phyloP scores from a whole-genome alignment of 495 filamentous ascomycete species.

The Trypethelium eluteriae region DNA sequence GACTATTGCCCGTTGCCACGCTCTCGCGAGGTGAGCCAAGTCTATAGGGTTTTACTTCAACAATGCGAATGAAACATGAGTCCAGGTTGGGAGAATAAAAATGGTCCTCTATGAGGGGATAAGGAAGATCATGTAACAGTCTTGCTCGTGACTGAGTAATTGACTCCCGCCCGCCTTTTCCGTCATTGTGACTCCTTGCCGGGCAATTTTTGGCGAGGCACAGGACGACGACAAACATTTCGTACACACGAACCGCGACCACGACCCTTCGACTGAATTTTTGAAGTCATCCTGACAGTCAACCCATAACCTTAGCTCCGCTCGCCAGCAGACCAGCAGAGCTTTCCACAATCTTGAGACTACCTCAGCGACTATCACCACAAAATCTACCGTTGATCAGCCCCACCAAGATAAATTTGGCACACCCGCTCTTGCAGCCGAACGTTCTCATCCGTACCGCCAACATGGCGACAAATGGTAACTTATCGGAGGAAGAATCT shows the following conservation, averaged over 20 bases:
- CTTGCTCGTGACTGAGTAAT: too few relatives aligned
- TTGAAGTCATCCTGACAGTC: neutral
- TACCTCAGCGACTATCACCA: too few relatives aligned
- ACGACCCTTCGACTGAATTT: too few relatives aligned
- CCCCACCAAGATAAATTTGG: neutral
- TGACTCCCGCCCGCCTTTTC: too few relatives aligned
- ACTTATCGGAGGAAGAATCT: slow-evolving; percentile 51
- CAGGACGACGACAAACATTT: neutral
- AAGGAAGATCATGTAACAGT: too few relatives aligned
- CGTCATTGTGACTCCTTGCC: too few relatives aligned
- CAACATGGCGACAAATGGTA: slow-evolving; percentile 59
- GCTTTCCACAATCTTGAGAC: neutral
- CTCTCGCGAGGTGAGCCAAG: too few relatives aligned
- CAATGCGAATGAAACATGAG: too few relatives aligned
- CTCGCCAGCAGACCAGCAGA: neutral
- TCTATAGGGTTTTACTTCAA: too few relatives aligned
- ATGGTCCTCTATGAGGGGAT: too few relatives aligned
- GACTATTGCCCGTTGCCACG: too few relatives aligned
- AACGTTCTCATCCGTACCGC: slow-evolving; percentile 21
- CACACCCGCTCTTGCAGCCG: neutral
- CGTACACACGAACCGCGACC: neutral
- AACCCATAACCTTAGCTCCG: neutral
- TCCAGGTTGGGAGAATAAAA: too few relatives aligned
- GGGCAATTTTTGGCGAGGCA: neutral
- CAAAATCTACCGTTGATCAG: neutral